Conservation (phyloP, 306 rosid species). For the Luffa acutangula region DNA sequence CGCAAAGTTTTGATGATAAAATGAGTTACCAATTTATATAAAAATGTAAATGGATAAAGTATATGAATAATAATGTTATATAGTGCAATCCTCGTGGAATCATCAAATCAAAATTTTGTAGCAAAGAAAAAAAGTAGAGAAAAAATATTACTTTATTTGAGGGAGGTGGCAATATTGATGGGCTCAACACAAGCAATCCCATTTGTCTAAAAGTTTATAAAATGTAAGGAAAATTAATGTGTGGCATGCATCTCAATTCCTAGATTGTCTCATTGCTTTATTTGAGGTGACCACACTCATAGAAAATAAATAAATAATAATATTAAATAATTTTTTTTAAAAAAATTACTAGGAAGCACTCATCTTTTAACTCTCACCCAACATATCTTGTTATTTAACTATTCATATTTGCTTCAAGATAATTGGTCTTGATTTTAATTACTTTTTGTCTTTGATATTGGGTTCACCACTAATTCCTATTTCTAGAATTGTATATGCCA, state of each 20-base stretch:
- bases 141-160: neutral
- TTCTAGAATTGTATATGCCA: neutral
- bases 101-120: neutral
- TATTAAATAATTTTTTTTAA: no score
- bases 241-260: constrained; percentile 1
- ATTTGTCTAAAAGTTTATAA: neutral
- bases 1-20: neutral
- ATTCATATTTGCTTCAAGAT: neutral
- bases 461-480: neutral
- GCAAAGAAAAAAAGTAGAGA: neutral
- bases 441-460: neutral
- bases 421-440: neutral
- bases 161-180: neutral
- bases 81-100: constrained; percentile 4
- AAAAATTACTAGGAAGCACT: neutral
- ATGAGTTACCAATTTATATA: neutral
- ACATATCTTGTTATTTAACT: neutral
- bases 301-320: neutral
- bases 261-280: neutral
- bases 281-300: neutral
- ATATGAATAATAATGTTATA: neutral
- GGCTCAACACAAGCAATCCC: neutral
- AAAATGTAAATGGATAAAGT: neutral
- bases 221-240: neutral
- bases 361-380: neutral